These are phyloP conservation scores for Vicia faba DNA, from an alignment of 306 rosid species.

Conservation along the genomic window DNA sequence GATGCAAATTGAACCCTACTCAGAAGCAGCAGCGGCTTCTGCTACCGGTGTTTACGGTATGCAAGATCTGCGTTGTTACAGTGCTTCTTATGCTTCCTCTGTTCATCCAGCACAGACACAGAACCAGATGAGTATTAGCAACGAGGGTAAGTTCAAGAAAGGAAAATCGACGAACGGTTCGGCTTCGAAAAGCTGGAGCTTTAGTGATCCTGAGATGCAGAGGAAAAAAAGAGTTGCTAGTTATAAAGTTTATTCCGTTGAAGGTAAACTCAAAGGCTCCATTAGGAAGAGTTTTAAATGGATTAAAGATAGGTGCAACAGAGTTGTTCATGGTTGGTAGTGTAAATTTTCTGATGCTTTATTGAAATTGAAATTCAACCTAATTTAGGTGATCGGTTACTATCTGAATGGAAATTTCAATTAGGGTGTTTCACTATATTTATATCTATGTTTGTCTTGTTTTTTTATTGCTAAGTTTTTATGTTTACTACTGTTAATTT, in stretches of 20 bases:
- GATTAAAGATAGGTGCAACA: slow-evolving; percentile 76
- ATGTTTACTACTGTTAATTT: slow-evolving; percentile 10
- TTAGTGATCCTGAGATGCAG: slow-evolving; percentile 86
- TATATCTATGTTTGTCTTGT: slow-evolving; percentile 24
- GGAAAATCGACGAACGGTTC: slow-evolving; percentile 74
- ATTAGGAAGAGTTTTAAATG: slow-evolving; percentile 81
- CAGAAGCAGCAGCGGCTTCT: slow-evolving; percentile 31
- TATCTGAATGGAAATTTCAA: slow-evolving; percentile 5
- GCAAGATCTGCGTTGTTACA: slow-evolving; percentile 85
- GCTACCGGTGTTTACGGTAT: slow-evolving; percentile 40
- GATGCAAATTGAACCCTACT: slow-evolving; percentile 63
- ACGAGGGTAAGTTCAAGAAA: slow-evolving; percentile 65
- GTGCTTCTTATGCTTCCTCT: slow-evolving; percentile 82
- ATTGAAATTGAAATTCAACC: slow-evolving; percentile 1
- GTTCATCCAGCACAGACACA: slow-evolving; percentile 51
- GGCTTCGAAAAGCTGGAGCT: slow-evolving; percentile 68
- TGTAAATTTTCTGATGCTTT: neutral
- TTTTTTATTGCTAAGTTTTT: slow-evolving; percentile 28
- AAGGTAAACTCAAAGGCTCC: slow-evolving; percentile 88
- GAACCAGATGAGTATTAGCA: slow-evolving; percentile 39
- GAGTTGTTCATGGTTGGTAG: slow-evolving; percentile 79
- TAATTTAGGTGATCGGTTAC: slow-evolving; percentile 17
- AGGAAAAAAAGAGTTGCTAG: slow-evolving; percentile 93
- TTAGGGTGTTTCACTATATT: neutral
- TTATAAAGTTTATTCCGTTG: slow-evolving; percentile 84